Conservation (phyloP, 1,284 basidiomycete species). For the Ustilago cynodontis region DNA sequence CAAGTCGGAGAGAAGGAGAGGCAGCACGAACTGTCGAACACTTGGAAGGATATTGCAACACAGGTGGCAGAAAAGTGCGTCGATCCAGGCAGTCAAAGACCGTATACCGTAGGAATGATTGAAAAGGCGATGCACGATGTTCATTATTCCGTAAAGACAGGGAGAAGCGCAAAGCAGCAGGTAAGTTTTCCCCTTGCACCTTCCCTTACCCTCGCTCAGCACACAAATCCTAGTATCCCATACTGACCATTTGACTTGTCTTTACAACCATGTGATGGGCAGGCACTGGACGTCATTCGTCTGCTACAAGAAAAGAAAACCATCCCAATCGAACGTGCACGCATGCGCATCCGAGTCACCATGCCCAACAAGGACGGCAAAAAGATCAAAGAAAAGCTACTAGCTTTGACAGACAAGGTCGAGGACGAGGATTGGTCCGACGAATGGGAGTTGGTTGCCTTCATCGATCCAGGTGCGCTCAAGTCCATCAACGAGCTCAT, state of each 20-base stretch:
- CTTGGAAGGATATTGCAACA: constrained; percentile 92
- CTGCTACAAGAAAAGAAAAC: constrained; percentile 78
- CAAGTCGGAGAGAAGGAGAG: constrained; percentile 98
- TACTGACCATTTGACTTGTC: neutral
- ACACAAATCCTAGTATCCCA: neutral
- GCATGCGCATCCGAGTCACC: constrained; percentile 89
- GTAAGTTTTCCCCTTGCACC: neutral
- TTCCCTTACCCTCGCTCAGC: neutral
- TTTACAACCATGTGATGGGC: no score
- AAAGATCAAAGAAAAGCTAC: constrained; percentile 79
- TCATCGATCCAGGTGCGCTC: constrained; percentile 94
- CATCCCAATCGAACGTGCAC: constrained; percentile 88
- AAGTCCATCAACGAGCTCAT: constrained; percentile 88
- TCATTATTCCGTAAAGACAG: constrained; percentile 87
- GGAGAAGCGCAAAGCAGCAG: constrained; percentile 84
- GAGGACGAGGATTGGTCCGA: constrained; percentile 84
- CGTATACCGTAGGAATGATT: constrained; percentile 94
- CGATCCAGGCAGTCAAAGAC: constrained; percentile 87
- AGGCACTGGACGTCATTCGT: constrained; percentile 93
- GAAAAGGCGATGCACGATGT: constrained; percentile 98
- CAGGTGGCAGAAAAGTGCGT: constrained; percentile 94
- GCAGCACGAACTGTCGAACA: constrained; percentile 83
- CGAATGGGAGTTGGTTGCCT: constrained; percentile 83
- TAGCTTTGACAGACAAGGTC: constrained; percentile 82
- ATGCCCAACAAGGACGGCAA: constrained; percentile 83